These are phyloP conservation scores for Tricladium varicosporioides DNA, from an alignment of 2,329 filamentous ascomycete species.

Conservation along the genomic window DNA sequence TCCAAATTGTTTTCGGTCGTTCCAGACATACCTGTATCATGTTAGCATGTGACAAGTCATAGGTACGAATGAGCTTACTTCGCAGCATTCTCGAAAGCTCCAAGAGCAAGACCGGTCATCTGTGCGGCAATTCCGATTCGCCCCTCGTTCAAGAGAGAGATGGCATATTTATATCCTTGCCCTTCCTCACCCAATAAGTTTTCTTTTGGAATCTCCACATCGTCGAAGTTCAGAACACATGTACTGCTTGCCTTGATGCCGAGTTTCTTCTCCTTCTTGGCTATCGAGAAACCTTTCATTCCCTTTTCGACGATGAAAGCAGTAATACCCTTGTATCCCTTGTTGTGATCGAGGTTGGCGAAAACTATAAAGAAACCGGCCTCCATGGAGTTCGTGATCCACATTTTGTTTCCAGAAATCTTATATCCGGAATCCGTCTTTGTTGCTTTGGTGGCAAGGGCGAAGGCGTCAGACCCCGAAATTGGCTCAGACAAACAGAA, in stretches of 20 bases:
- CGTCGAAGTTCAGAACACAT: conserved; percentile 96
- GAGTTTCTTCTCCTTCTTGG: conserved; percentile 99
- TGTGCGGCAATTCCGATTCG: conserved; percentile 97
- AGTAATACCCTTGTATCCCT: conserved; percentile 95
- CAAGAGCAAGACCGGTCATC: conserved; percentile 95
- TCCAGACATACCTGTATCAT: conserved; percentile 77
- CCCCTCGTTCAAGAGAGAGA: conserved; percentile 89
- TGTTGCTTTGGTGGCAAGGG: conserved; percentile 84
- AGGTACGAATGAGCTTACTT: conserved; percentile 46
- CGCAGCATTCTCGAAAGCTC: conserved; percentile 92
- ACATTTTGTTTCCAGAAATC: conserved; percentile 96
- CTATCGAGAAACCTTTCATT: conserved; percentile 85
- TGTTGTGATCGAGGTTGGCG: conserved; percentile 86
- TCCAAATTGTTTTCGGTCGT: conserved; percentile 96
- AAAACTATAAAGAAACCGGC: conserved; percentile 96
- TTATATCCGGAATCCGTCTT: conserved; percentile 81
- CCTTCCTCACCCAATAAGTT: conserved; percentile 87
- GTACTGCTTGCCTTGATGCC: conserved; percentile 95
- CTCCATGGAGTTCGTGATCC: conserved; percentile 98
- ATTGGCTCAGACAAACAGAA: conserved; percentile 93
- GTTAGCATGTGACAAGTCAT: conserved; percentile 17
- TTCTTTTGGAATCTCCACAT: conserved; percentile 83
- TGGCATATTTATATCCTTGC: conserved; percentile 97
- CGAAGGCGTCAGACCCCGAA: conserved; percentile 94
- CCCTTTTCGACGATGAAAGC: conserved; percentile 94